Evolutionary conservation across 208 protist genomes (phyloP).

Genomic region (Borovskyia barvae): DNA sequence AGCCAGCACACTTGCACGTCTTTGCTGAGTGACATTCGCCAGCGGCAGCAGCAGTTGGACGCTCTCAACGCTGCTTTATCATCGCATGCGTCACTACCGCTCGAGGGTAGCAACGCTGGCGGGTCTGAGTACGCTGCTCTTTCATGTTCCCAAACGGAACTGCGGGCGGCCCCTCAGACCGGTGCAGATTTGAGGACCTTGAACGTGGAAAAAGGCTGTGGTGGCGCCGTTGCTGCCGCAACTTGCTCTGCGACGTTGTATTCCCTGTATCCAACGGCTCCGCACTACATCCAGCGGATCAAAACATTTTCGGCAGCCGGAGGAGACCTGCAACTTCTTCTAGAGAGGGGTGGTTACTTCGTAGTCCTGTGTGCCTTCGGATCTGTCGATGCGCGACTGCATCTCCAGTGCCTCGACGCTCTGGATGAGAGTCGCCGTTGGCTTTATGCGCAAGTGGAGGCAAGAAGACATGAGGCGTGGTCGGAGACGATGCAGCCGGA

Average conservation of each 20-base stretch:
- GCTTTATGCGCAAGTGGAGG: slow-evolving; percentile 39
- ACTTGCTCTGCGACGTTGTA: neutral
- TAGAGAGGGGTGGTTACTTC: slow-evolving; percentile 53
- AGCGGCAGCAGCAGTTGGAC: slow-evolving; percentile 1
- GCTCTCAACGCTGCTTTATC: neutral
- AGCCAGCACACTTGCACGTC: slow-evolving; percentile 1
- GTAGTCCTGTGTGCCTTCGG: slow-evolving; percentile 64
- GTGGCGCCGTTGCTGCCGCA: neutral
- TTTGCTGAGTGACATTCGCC: slow-evolving; percentile 2
- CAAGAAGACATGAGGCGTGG: slow-evolving; percentile 34
- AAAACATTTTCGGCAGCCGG: slow-evolving; percentile 15
- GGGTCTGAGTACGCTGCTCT: neutral
- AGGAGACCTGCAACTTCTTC: slow-evolving; percentile 21
- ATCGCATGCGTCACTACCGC: slow-evolving; percentile 7
- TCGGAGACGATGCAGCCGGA: slow-evolving; percentile 29
- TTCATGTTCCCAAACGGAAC: slow-evolving; percentile 1
- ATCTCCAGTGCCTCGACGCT: slow-evolving; percentile 34
- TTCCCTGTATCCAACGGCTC: neutral
- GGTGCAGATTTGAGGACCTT: too few relatives aligned
- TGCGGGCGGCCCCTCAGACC: neutral
- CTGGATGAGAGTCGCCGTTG: slow-evolving; percentile 43
- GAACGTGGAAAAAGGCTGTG: neutral
- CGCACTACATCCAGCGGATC: slow-evolving; percentile 20
- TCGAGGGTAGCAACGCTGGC: slow-evolving; percentile 11
- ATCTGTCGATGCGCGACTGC: slow-evolving; percentile 40